phyloP scores from a whole-genome alignment of 1,284 basidiomycete genomes.

The Austropuccinia psidii region DNA sequence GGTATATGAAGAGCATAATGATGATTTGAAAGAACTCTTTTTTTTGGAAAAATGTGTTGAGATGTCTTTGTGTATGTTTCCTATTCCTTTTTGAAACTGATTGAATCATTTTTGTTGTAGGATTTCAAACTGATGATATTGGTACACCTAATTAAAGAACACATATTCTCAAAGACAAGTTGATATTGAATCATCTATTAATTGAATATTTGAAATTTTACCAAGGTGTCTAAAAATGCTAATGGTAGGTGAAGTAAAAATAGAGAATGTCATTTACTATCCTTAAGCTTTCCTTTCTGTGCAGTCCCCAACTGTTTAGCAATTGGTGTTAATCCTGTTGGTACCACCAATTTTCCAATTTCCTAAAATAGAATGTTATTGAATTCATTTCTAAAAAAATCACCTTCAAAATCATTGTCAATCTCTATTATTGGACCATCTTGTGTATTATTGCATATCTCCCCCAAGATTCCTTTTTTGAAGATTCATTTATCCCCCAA shows the following conservation, averaged over 20 bases:
- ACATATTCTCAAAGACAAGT: slow-evolving; percentile 9
- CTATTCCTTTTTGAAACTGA: background rate
- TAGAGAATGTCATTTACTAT: slow-evolving; percentile 36
- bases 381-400: background rate
- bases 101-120: background rate
- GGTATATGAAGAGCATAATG: slow-evolving; percentile 38
- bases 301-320: slow-evolving; percentile 31
- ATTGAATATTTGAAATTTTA: background rate
- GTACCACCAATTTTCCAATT: slow-evolving; percentile 21
- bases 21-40: slow-evolving; percentile 28
- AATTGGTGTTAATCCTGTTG: slow-evolving; percentile 32
- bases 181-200: background rate
- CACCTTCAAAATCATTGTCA: background rate
- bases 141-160: slow-evolving; percentile 28
- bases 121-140: slow-evolving; percentile 20
- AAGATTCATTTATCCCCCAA: slow-evolving; percentile 2
- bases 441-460: background rate
- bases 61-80: background rate
- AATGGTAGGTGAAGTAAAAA: slow-evolving; percentile 37
- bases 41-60: background rate
- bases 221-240: background rate
- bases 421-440: background rate
- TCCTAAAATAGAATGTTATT: background rate
- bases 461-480: background rate
- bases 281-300: slow-evolving; percentile 38